Conservation (phyloP, 306 rosid species). For the Cucurbita maxima region DNA sequence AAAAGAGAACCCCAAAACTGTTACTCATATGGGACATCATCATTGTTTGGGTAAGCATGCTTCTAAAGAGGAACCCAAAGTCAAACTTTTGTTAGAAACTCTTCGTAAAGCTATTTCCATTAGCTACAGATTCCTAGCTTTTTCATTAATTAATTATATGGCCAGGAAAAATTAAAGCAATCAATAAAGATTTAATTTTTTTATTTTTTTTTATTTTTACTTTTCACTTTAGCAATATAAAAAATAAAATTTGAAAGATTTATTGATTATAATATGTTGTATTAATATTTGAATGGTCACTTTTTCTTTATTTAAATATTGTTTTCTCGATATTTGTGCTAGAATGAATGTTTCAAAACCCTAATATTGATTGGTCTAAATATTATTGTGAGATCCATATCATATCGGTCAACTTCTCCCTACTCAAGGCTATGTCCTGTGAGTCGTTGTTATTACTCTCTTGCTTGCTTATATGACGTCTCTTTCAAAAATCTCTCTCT, state of each 20-base stretch:
- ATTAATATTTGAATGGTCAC: neutral
- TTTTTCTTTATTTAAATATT: neutral
- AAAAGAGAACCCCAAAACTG: neutral
- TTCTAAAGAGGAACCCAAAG: neutral
- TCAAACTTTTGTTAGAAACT: conserved; percentile 1
- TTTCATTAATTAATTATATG: neutral
- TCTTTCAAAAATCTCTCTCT: too few species aligned
- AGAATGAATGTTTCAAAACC: neutral
- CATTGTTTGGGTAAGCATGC: conserved; percentile 1
- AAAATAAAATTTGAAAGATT: neutral
- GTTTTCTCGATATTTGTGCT: neutral
- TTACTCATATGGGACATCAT: neutral
- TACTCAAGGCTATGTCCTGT: too few species aligned
- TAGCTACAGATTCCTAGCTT: conserved; percentile 1
- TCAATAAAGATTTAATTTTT: neutral
- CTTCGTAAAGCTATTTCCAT: neutral
- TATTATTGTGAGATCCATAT: too few species aligned
- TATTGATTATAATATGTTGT: neutral
- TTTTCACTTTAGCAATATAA: neutral
- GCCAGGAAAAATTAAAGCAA: neutral
- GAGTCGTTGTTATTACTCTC: too few species aligned
- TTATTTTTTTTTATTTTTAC: neutral
- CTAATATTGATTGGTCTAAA: too few species aligned
- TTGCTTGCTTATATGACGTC: too few species aligned
- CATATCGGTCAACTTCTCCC: too few species aligned